A percentile compares a stretch with the other conserved stretches of the same genome.
Conservation (phyloP, 805 yeast genomes). For the Candida arabinofermentans region DNA sequence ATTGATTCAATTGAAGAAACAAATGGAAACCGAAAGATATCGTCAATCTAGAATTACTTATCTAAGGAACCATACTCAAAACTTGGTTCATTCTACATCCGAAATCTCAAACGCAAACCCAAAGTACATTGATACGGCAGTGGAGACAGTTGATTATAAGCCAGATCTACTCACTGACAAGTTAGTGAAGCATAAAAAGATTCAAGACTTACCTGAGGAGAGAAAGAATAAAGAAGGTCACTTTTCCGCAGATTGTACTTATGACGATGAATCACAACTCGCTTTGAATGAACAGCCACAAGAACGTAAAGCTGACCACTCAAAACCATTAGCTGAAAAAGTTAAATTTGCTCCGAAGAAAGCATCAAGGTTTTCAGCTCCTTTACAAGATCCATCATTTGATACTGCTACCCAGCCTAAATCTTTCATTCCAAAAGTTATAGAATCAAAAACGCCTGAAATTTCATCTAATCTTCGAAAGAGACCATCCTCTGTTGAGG, state of each 20-base stretch:
- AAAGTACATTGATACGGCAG: constrained; percentile 20
- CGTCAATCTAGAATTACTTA: constrained; percentile 44
- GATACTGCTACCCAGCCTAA: constrained; percentile 17
- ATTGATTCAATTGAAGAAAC: constrained; percentile 28
- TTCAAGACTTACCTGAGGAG: constrained; percentile 14
- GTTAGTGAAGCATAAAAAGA: not conserved
- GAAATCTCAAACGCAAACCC: constrained; percentile 9
- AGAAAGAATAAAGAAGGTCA: constrained; percentile 24
- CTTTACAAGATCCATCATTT: constrained; percentile 10
- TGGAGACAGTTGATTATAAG: constrained; percentile 14
- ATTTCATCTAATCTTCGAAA: constrained; percentile 5
- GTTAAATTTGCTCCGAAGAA: constrained; percentile 21
- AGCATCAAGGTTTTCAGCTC: constrained; percentile 12
- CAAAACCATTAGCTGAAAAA: constrained; percentile 18
- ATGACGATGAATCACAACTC: constrained; percentile 17
- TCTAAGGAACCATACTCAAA: constrained; percentile 32
- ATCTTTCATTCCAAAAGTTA: constrained; percentile 2
- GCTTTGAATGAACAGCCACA: constrained; percentile 1
- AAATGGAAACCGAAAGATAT: constrained; percentile 41
- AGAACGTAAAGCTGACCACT: not conserved
- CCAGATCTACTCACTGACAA: constrained; percentile 7
- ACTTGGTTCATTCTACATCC: constrained; percentile 17
- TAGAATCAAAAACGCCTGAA: constrained; percentile 3
- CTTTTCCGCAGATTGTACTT: constrained; percentile 17
- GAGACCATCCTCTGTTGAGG: not conserved